These are phyloP conservation scores for Acer campestre DNA, from an alignment of 345 rosid genomes.

Conservation along the genomic window DNA sequence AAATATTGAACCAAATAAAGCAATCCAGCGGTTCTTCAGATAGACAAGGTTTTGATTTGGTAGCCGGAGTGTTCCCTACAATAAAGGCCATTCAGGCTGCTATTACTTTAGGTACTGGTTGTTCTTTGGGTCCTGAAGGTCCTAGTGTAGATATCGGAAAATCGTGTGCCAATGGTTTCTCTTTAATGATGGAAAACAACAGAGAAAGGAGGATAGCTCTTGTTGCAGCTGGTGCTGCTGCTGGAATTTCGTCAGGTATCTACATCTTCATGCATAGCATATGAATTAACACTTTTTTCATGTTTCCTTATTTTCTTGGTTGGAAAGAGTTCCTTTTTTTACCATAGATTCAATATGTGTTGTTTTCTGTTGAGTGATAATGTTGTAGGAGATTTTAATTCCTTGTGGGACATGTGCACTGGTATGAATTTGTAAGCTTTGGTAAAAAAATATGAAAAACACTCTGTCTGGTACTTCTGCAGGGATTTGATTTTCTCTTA, in stretches of 20 bases:
- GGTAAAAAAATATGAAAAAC: not conserved
- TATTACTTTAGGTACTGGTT: slow-evolving; percentile 90
- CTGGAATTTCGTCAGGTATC: slow-evolving; percentile 97
- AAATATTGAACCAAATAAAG: slow-evolving; percentile 84
- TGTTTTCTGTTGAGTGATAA: not conserved
- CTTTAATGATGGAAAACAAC: slow-evolving; percentile 94
- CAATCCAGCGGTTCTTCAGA: slow-evolving; percentile 62
- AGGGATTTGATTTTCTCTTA: not conserved
- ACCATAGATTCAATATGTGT: not conserved
- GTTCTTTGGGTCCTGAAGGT: slow-evolving; percentile 97
- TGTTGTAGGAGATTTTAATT: not conserved
- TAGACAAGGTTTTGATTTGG: slow-evolving; percentile 76
- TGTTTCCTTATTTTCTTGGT: not conserved
- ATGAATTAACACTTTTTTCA: not conserved
- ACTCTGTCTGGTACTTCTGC: not conserved
- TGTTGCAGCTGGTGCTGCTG: slow-evolving; percentile 96
- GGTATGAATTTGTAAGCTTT: not conserved
- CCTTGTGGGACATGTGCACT: not conserved
- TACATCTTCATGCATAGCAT: not conserved
- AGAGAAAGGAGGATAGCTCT: slow-evolving; percentile 95
- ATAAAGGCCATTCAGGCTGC: slow-evolving; percentile 96
- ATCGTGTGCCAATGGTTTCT: slow-evolving; percentile 91
- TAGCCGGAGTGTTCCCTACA: slow-evolving; percentile 82
- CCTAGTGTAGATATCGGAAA: slow-evolving; percentile 98
- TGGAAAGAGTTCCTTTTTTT: not conserved